Evolutionary conservation across 2,329 filamentous ascomycete genomes (phyloP), one percentile per base, ranked within the genome.

Genomic region (Neopestalotiopsis sp.): DNA sequence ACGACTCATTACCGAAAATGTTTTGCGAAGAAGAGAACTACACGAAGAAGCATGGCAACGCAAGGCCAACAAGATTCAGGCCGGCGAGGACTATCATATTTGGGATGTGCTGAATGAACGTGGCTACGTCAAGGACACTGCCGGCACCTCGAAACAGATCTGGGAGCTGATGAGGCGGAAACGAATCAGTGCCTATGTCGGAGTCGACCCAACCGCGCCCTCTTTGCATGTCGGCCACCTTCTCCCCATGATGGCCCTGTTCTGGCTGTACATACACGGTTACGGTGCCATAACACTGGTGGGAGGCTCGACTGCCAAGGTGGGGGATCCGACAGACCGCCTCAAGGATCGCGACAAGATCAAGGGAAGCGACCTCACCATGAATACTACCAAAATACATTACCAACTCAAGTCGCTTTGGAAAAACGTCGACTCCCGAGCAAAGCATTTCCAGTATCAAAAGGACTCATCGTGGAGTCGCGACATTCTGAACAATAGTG

Each of bases 201-300:
- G 94, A 73, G 89, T 96, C 75, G 94, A 97, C 76, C 93, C 94
- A 5, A 96, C 94, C 0, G 93, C 92, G 14, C 84, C 89, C 68
- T 96, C 93, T 2, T 83, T 96, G 69, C 94, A 97, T 75, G 84
- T 96, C 61, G 94, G 94, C 69, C 93, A 97, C 76, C 84, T 97
- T 5, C 84, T 96, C 14, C 92, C 94, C 28, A 84, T 95, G 67
- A 96, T 96, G 93, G 89, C 92, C 17, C 83, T 95, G 30, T 94
- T 94, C 81, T 95, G 93, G 91, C 88, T 95, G 84, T 94, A 94
- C 81, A 84, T 94, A 72, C 85, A 94, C 76, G 93, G 94, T 30
- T 91, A 91, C 78, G 84, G 88, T 40, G 86, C 91, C 32, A 83
- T 92, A 64, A 90, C 88, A 53, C 83, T 96, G 68, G 78, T 94